Conservation (phyloP, 176 grass and related monocot genomes). For the Oryza nivara region DNA sequence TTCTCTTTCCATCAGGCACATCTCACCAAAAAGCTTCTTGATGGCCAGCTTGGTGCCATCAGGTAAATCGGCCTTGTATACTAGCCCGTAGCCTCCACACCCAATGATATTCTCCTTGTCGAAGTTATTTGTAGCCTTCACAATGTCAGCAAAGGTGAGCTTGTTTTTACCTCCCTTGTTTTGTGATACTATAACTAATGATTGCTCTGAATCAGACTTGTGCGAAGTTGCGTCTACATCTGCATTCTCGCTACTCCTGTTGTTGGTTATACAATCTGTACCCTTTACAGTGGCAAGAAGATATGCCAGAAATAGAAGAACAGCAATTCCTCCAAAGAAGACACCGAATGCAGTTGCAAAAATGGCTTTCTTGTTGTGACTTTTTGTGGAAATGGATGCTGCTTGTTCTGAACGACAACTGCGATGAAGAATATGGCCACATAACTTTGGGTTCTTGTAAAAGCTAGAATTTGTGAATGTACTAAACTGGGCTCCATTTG, state of each 20-base stretch:
- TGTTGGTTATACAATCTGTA: background rate
- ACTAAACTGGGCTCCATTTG: conserved; percentile 35
- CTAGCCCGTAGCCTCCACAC: conserved; percentile 68
- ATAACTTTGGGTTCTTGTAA: conserved; percentile 39
- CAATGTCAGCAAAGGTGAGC: conserved; percentile 53
- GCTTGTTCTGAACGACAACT: conserved; percentile 1
- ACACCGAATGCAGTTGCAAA: conserved; percentile 15
- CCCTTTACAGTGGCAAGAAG: background rate
- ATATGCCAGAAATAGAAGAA: conserved; percentile 1
- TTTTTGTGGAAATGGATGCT: background rate
- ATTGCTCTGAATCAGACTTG: conserved; percentile 25
- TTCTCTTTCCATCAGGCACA: conserved; percentile 61
- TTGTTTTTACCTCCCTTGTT: conserved; percentile 26
- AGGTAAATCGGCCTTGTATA: conserved; percentile 58
- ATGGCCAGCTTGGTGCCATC: conserved; percentile 61
- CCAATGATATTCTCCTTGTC: conserved; percentile 64
- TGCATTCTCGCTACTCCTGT: background rate
- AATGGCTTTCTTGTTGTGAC: conserved; percentile 6
- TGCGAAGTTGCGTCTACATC: conserved; percentile 22
- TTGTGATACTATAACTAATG: conserved; percentile 15
- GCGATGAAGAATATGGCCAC: conserved; percentile 6
- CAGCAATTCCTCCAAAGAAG: conserved; percentile 28
- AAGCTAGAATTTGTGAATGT: conserved; percentile 46
- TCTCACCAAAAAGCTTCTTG: conserved; percentile 64
- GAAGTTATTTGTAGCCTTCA: conserved; percentile 72